phyloP scores from a whole-genome alignment of 1,284 basidiomycete genomes.

The Sporisorium iseilematis-ciliati region DNA sequence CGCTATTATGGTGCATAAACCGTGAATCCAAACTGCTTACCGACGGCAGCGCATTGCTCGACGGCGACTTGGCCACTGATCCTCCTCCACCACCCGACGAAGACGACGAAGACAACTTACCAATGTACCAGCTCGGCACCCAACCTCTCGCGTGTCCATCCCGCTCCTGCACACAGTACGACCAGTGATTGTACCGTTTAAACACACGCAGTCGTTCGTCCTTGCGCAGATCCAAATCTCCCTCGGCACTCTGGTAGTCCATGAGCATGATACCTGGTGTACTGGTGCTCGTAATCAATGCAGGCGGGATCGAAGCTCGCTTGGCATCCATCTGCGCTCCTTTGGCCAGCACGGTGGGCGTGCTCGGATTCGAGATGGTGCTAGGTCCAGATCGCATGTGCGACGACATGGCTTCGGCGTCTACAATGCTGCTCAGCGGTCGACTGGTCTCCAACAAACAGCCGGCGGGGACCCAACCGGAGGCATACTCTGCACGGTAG shows the following conservation, averaged over 20 bases:
- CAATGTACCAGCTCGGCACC: constrained; percentile 68
- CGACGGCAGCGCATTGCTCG: constrained; percentile 15
- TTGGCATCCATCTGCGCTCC: constrained; percentile 26
- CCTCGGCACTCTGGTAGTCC: constrained; percentile 87
- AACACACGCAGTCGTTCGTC: constrained; percentile 90
- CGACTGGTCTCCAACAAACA: constrained; percentile 87
- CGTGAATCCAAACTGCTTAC: constrained; percentile 15
- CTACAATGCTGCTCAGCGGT: constrained; percentile 69
- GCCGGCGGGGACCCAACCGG: constrained; percentile 73
- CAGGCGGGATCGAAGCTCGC: constrained; percentile 79
- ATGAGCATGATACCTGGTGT: constrained; percentile 94
- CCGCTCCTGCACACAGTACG: constrained; percentile 74
- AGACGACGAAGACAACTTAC: constrained; percentile 38
- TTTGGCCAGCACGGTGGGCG: constrained; percentile 32
- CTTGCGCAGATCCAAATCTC: constrained; percentile 86
- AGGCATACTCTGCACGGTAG: constrained; percentile 52
- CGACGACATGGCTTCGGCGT: constrained; percentile 16
- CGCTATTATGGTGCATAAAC: neutral
- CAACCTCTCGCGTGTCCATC: constrained; percentile 62
- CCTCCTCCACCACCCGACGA: constrained; percentile 6
- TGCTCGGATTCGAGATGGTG: constrained; percentile 46
- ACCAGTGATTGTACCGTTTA: constrained; percentile 96
- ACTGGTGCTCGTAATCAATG: constrained; percentile 89
- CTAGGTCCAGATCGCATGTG: constrained; percentile 17
- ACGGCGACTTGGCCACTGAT: constrained; percentile 16